Percentiles rank a stretch among this genome's conserved stretches.
phyloP scores from a whole-genome alignment of 2,329 filamentous ascomycete genomes.

The Ophiostoma montium region DNA sequence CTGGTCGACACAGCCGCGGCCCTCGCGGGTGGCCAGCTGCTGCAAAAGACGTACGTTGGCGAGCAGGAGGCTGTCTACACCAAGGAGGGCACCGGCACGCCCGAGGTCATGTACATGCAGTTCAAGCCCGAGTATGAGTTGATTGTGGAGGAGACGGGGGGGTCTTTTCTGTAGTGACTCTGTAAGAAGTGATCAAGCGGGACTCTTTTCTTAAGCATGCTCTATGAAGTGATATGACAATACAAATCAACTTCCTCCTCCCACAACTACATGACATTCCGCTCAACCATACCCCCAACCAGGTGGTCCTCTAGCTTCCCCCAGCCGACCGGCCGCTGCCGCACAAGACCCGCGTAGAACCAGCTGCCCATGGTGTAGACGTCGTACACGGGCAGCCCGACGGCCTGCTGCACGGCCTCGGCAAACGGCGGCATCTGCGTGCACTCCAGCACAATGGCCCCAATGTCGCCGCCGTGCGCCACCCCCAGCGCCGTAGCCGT shows the following conservation, averaged over 20 bases:
- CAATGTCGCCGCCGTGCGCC: neutral
- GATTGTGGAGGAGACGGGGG: neutral
- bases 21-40: conserved; percentile 16
- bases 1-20: conserved; percentile 32
- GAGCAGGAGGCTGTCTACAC: conserved; percentile 23
- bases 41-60: conserved; percentile 18
- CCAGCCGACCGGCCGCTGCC: neutral
- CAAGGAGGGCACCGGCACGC: neutral
- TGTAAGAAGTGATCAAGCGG: no score
- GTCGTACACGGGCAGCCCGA: neutral
- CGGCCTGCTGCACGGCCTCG: neutral
- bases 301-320: neutral
- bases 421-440: neutral
- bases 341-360: neutral
- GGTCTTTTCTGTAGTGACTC: neutral
- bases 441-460: neutral
- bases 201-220: no score
- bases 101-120: neutral
- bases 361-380: neutral
- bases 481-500: neutral
- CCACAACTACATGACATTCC: neutral
- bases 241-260: no score
- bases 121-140: neutral
- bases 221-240: no score
- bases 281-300: neutral